A percentile compares a stretch with the other conserved stretches of the same genome.
Conservation (phyloP, 768 basidiomycete genomes). For the Podaxis pistillaris region DNA sequence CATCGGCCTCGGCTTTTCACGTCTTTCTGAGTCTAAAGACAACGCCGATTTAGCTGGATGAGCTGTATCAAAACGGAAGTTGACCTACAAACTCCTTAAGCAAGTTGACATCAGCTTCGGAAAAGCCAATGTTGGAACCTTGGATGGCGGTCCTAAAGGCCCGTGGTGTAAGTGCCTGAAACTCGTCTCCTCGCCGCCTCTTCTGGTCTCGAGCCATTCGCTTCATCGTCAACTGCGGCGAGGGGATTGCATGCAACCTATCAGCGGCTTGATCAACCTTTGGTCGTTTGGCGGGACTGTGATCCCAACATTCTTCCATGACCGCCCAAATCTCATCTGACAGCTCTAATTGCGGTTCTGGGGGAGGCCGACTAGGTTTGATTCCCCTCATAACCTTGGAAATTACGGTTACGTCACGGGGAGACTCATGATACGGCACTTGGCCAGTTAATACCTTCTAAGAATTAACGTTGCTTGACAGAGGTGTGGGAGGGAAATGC, state of each 20-base stretch:
- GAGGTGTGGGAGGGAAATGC: too few relatives aligned
- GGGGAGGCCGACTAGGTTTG: constrained; percentile 20
- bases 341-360: constrained; percentile 15
- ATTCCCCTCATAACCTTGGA: constrained; percentile 19
- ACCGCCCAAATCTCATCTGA: constrained; percentile 21
- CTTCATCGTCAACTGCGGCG: neutral
- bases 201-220: neutral
- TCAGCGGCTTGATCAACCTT: constrained; percentile 2
- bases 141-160: neutral
- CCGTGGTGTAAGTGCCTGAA: neutral
- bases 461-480: too few relatives aligned
- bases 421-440: constrained; percentile 24
- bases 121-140: neutral
- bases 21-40: too few relatives aligned
- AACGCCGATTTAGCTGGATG: neutral
- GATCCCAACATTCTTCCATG: constrained; percentile 25
- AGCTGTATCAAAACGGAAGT: neutral
- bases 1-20: too few relatives aligned
- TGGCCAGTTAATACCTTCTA: constrained; percentile 25
- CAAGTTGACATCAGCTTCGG: neutral
- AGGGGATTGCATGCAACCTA: neutral
- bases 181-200: neutral
- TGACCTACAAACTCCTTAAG: neutral
- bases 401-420: constrained; percentile 21
- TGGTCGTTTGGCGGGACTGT: constrained; percentile 20